phyloP scores from a whole-genome alignment of 129 eudicot genomes.

The Escallonia rubra region DNA sequence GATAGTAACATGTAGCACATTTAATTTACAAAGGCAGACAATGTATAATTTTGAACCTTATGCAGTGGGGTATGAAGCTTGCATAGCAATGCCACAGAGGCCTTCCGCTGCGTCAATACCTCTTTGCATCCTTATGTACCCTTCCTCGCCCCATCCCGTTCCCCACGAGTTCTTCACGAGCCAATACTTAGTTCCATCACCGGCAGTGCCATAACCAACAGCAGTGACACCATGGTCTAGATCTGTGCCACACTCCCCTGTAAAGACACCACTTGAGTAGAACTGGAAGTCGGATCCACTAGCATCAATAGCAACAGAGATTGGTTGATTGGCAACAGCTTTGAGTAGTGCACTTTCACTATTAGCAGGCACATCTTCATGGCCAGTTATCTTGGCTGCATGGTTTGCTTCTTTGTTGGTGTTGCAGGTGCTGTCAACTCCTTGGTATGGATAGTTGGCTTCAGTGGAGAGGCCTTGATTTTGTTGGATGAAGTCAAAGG shows the following conservation, averaged over 20 bases:
- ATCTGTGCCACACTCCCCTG: not conserved
- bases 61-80: constrained; percentile 4
- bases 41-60: not conserved
- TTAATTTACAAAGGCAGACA: not conserved
- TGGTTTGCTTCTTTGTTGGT: constrained; percentile 33
- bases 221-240: constrained; percentile 1
- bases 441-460: constrained; percentile 60
- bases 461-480: constrained; percentile 70
- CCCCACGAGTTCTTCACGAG: constrained; percentile 1
- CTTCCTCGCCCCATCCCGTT: not conserved
- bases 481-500: constrained; percentile 50
- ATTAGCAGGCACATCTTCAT: constrained; percentile 48
- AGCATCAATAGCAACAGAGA: constrained; percentile 69
- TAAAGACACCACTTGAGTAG: constrained; percentile 30
- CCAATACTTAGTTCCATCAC: constrained; percentile 1
- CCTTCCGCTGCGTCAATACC: not conserved
- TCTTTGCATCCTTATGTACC: constrained; percentile 3
- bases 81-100: not conserved
- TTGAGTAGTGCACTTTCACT: constrained; percentile 58
- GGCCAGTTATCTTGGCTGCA: constrained; percentile 53
- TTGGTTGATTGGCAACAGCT: constrained; percentile 74
- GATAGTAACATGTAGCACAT: not conserved
- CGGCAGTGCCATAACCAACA: not conserved
- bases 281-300: constrained; percentile 64
- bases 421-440: constrained; percentile 48